These are phyloP conservation scores for Onygenales sp. DNA, from an alignment of 2,329 filamentous ascomycete genomes.

Conservation along the genomic window DNA sequence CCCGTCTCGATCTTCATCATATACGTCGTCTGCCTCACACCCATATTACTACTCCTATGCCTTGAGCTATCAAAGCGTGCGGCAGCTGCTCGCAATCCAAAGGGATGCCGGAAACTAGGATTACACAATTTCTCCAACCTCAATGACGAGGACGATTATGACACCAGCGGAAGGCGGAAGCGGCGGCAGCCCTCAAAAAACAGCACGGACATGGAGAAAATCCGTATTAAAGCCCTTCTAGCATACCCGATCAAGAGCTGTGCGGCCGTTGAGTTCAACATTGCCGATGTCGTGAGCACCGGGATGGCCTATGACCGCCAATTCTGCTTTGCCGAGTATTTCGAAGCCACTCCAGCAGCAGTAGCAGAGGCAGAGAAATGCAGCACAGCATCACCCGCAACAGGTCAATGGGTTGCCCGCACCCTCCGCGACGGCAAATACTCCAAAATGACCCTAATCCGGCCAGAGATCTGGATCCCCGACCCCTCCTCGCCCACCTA, in stretches of 20 bases:
- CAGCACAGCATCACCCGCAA: constrained; percentile 6
- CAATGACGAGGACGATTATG: constrained; percentile 47
- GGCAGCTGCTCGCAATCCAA: constrained; percentile 20
- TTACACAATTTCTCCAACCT: constrained; percentile 42
- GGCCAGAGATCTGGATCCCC: constrained; percentile 52
- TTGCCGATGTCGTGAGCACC: constrained; percentile 53
- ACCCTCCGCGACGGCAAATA: constrained; percentile 34
- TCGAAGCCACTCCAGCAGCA: constrained; percentile 10
- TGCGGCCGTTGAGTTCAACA: constrained; percentile 60
- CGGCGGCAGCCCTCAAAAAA: constrained; percentile 17
- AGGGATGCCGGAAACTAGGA: constrained; percentile 46
- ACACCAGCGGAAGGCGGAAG: constrained; percentile 28
- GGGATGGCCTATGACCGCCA: constrained; percentile 74
- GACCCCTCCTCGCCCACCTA: constrained; percentile 37
- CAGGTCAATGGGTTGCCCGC: constrained; percentile 36
- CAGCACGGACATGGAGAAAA: constrained; percentile 25
- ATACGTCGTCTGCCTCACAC: constrained; percentile 9
- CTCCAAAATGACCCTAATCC: constrained; percentile 61
- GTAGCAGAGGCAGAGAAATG: constrained; percentile 13
- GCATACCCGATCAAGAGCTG: constrained; percentile 82
- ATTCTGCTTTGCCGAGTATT: constrained; percentile 67
- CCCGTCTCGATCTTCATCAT: constrained; percentile 8
- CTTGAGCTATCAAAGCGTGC: constrained; percentile 3
- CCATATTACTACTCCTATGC: constrained; percentile 8
- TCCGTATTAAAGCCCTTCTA: constrained; percentile 58